Base-by-base conservation (phyloP, 202 grass and related monocot genomes). In the Zizania palustris region DNA sequence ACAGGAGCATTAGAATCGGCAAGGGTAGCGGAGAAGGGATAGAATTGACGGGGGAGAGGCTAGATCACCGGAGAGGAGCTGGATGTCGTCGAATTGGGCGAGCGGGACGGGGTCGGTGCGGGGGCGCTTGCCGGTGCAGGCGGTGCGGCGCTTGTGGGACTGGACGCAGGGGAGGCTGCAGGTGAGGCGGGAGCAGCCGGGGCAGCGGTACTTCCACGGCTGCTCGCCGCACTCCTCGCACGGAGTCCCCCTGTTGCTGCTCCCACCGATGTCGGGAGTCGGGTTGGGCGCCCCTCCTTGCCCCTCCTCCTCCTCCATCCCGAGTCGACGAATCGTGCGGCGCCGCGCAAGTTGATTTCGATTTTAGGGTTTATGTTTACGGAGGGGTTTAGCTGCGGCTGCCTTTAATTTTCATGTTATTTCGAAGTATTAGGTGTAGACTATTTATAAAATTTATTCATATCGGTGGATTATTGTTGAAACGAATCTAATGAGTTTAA, bases 141-240 rank as follows among this genome's bases (percentile, higher is more conserved):
- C 51, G 65, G 80, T 79, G 51, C 87, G 87, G 34, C 74, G 71
- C 85, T 95, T 98, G 85, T 98, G 95, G 9, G 89, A 85, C 62
- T 88, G 84, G 43, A 98, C 91, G 77, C 95, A 98, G 80, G 89
- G 91, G 45, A 98, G 87, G 83, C 91, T 98, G 82, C 95, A 98
- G 48, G 95, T 86, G 56, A 92, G 69, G 80, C 83, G 72, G n/a
- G 62, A 85, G 80, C 91, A 98, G 11, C 91, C 89, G 0, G 95
- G 95, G 77, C 91, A 98, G 37, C 95, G 80, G 83, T 98, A 98
- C 83, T 98, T 98, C 95, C 91, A 98, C 16, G 89, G 79, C 74
- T 94, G 90, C 69, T 82, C 78, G 28, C 84, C 73, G 71, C 95
- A 98, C 87, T 98, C 95, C 80, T 94, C 85, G 71, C 95, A 98